These are phyloP conservation scores for Cytospora paraplurivora DNA, from an alignment of 2,329 filamentous ascomycete genomes.

Conservation along the genomic window DNA sequence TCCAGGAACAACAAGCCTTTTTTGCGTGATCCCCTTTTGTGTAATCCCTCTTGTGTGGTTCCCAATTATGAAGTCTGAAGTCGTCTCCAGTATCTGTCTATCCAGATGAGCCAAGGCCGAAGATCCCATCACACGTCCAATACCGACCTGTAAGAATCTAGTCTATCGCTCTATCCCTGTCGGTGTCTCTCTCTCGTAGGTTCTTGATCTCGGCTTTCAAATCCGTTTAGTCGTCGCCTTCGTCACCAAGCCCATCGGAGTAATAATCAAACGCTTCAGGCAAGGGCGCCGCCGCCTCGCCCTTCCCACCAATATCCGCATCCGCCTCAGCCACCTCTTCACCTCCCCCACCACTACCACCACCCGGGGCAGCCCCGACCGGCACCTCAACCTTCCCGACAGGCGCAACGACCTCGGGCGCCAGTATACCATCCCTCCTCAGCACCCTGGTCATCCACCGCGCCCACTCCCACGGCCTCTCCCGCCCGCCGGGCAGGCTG, in stretches of 20 bases:
- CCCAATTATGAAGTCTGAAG: not conserved
- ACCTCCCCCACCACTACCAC: constrained; percentile 15
- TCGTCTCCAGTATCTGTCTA: not conserved
- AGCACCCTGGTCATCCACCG: constrained; percentile 57
- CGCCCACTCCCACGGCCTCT: constrained; percentile 73
- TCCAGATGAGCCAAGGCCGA: not conserved
- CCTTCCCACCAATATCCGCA: constrained; percentile 31
- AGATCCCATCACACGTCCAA: not conserved
- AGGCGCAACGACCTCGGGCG: constrained; percentile 23
- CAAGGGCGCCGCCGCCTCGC: constrained; percentile 31
- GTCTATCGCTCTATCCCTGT: not conserved
- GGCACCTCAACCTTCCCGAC: constrained; percentile 22
- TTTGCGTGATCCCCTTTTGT: too few relatives aligned
- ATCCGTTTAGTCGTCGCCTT: not conserved
- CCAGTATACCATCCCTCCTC: constrained; percentile 34
- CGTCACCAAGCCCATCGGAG: constrained; percentile 33
- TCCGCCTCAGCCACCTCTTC: constrained; percentile 20
- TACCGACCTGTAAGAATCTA: not conserved
- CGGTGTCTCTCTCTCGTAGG: not conserved
- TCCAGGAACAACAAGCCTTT: too few relatives aligned
- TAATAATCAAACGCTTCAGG: constrained; percentile 38
- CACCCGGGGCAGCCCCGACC: not conserved
- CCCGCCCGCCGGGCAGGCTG: constrained; percentile 59
- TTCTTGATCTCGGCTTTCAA: not conserved
- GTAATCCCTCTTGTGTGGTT: not conserved